A percentile compares a stretch with the other conserved stretches of the same genome.
These are phyloP conservation scores for Sporothrix humicola DNA, from an alignment of 2,329 filamentous ascomycete genomes.

Conservation along the genomic window DNA sequence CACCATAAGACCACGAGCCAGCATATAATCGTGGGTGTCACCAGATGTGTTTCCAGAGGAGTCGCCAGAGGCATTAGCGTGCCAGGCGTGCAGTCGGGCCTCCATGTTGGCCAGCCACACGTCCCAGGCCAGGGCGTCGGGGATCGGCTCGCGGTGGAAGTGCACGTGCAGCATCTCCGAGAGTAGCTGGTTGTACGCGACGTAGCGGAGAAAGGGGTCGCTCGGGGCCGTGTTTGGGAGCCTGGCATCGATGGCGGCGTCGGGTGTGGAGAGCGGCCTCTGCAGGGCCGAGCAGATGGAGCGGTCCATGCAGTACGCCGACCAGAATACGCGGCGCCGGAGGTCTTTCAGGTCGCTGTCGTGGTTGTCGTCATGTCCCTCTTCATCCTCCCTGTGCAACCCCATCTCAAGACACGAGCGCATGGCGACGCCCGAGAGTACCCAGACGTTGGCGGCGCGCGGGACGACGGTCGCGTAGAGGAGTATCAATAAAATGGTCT, in stretches of 20 bases:
- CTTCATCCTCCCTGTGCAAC: slow-evolving; percentile 29
- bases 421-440: slow-evolving; percentile 37
- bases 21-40: slow-evolving; percentile 23
- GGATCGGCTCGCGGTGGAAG: slow-evolving; percentile 36
- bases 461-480: slow-evolving; percentile 37
- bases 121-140: slow-evolving; percentile 31
- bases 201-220: slow-evolving; percentile 31
- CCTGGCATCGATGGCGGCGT: slow-evolving; percentile 32
- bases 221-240: not conserved
- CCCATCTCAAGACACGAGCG: slow-evolving; percentile 37
- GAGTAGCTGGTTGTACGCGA: slow-evolving; percentile 32
- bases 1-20: slow-evolving; percentile 34
- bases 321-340: slow-evolving; percentile 36
- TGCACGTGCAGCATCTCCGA: slow-evolving; percentile 37
- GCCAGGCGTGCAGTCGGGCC: slow-evolving; percentile 31
- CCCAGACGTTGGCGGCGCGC: slow-evolving; percentile 37
- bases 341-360: slow-evolving; percentile 14
- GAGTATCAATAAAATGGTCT: slow-evolving; percentile 35
- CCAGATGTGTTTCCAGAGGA: not conserved
- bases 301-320: slow-evolving; percentile 37
- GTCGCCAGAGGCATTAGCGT: slow-evolving; percentile 1
- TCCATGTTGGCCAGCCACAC: slow-evolving; percentile 36
- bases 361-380: not conserved
- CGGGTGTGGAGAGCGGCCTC: slow-evolving; percentile 35
- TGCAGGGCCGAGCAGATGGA: slow-evolving; percentile 36